Evolutionary conservation across 768 basidiomycete species (phyloP).

Genomic region (Pisolithus tinctorius): DNA sequence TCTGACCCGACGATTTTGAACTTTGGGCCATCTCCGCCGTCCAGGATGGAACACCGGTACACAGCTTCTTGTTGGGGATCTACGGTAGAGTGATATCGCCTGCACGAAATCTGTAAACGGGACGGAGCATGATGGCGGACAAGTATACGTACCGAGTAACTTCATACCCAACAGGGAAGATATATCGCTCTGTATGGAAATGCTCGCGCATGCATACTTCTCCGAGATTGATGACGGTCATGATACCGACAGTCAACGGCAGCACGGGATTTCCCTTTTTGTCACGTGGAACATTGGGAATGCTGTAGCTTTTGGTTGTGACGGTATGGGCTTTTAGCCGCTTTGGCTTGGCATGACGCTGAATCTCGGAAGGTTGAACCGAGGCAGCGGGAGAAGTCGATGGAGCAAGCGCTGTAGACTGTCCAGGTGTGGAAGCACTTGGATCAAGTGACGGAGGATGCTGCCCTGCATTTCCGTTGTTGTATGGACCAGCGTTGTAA

Average conservation of each 20-base stretch:
- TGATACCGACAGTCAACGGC: conserved; percentile 79
- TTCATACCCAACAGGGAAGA: conserved; percentile 84
- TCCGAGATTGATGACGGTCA: conserved; percentile 73
- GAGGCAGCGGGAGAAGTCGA: conserved; percentile 13
- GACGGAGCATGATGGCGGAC: neutral
- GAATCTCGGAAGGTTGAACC: conserved; percentile 22
- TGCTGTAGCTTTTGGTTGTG: conserved; percentile 67
- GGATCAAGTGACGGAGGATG: conserved; percentile 12
- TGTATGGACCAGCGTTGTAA: conserved; percentile 18
- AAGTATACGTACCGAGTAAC: conserved; percentile 53
- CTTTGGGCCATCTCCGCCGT: conserved; percentile 80
- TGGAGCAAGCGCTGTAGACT: conserved; percentile 12
- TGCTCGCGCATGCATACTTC: conserved; percentile 77
- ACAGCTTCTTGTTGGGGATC: conserved; percentile 62
- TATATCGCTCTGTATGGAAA: conserved; percentile 84
- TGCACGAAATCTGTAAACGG: conserved; percentile 19
- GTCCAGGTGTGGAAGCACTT: conserved; percentile 16
- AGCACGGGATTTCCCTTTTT: conserved; percentile 63
- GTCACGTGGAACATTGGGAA: conserved; percentile 75
- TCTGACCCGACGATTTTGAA: conserved; percentile 79
- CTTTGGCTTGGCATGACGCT: conserved; percentile 59
- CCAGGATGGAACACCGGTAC: conserved; percentile 78
- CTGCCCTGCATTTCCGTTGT: conserved; percentile 15
- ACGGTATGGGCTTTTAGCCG: conserved; percentile 77
- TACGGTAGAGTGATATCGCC: conserved; percentile 73